Percentiles rank a stretch among this genome's conserved stretches.
Conservation (phyloP, 192 early-diverging fungal species). For the Thamnidium elegans region DNA sequence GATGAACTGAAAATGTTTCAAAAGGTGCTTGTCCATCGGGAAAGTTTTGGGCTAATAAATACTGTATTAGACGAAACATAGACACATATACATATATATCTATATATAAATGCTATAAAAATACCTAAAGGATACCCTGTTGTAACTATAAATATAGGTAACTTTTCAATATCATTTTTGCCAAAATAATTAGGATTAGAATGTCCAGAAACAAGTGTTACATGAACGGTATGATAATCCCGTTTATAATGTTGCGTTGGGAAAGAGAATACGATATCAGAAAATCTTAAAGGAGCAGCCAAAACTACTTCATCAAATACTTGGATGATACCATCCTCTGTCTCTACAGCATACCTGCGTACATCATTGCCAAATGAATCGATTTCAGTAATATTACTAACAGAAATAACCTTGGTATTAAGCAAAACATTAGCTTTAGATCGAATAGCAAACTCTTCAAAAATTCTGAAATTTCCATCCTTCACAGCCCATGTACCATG, state of each 20-base stretch:
- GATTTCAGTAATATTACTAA: conserved; percentile 25
- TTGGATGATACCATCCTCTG: conserved; percentile 35
- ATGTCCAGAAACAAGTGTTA: conserved; percentile 55
- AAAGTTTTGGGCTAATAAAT: conserved; percentile 22
- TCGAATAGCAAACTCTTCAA: conserved; percentile 50
- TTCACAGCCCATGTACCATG: conserved; percentile 43
- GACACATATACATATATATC: background rate
- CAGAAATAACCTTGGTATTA: conserved; percentile 40
- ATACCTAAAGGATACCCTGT: conserved; percentile 31
- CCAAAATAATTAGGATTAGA: conserved; percentile 52
- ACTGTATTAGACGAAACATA: background rate
- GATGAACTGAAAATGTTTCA: conserved; percentile 42
- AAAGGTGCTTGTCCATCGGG: conserved; percentile 38
- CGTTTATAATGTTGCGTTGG: background rate
- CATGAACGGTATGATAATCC: conserved; percentile 52
- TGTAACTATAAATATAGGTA: conserved; percentile 51
- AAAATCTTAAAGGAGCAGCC: conserved; percentile 50
- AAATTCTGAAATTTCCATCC: conserved; percentile 59
- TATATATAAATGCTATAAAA: background rate
- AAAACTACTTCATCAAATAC: conserved; percentile 59
- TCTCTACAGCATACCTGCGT: conserved; percentile 34
- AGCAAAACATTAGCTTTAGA: conserved; percentile 46
- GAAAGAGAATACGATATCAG: background rate
- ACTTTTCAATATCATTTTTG: conserved; percentile 11
- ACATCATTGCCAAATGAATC: conserved; percentile 6